Base-by-base conservation (phyloP, 2,329 filamentous ascomycete species). In the Albifimbria verrucaria region DNA sequence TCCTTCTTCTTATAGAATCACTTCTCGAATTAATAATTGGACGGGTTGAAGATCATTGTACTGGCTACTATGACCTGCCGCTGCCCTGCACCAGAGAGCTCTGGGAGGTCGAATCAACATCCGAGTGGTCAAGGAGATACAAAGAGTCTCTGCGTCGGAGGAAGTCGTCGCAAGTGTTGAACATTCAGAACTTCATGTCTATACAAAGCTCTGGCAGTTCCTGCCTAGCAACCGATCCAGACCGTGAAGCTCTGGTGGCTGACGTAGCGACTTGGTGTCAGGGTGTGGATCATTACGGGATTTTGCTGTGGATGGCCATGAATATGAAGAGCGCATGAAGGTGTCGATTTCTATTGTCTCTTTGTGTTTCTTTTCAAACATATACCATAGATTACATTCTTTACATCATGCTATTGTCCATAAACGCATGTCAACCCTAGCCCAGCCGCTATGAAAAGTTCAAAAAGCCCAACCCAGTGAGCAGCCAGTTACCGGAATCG, bases 21-120 rank as follows among this genome's bases (percentile, higher is more conserved):
- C 53, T 61, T 17, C 49, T 61, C 39, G 56, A 59, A 10, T 51
- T 59, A 28, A 48, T 54, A 20, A 23, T 52, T 26, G 25, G 42
- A 51, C 26, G 32, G 3, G 11, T 23, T 24, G 32, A 58, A 5
- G 44, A 39, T 32, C 26, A 28, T 6, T 51, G 55, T 26, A 44
- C 44, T 24, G 49, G 51, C 22, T 54, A 53, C 21, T 12, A 22
- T 41, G n/a, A 17, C 17, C 20, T 53, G 2, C 55, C 51, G 5
- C 55, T 59, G 17, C 57, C 55, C 9, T 57, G 55, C 32, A 57
- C 62, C 21, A 64, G 57, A 25, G 57, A 56, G 17, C 50, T 59
- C 17, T 59, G 57, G 57, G 54, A 56, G 32, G 48, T 54, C 4
- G 42, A 45, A 15, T 56, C 54, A 9, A 54, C 54, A 15, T 50